A percentile compares a stretch with the other conserved stretches of the same genome.
These are phyloP conservation scores for Amaranthus palmeri DNA, from an alignment of 148 eudicot genomes.

Conservation along the genomic window DNA sequence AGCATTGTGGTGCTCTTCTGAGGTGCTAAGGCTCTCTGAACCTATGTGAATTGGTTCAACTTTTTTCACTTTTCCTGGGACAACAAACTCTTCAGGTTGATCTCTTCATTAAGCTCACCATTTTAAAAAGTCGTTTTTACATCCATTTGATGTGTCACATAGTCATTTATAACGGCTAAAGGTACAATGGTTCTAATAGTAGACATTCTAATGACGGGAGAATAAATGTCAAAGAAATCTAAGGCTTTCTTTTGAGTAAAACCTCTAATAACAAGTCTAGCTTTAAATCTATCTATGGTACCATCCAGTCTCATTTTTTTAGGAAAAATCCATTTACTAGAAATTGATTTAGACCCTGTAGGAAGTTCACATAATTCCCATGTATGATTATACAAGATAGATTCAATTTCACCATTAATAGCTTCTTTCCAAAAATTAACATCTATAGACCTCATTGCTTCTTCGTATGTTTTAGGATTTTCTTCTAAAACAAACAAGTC, in stretches of 20 bases:
- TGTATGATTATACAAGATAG: neutral
- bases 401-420: neutral
- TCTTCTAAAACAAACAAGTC: neutral
- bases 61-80: neutral
- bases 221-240: conserved; percentile 2
- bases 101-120: neutral
- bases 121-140: neutral
- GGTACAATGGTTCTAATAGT: neutral
- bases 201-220: neutral
- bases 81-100: neutral
- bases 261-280: neutral
- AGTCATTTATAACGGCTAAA: neutral
- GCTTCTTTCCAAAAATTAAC: neutral
- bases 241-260: no score
- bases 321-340: no score
- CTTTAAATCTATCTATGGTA: neutral
- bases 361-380: neutral
- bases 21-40: no score
- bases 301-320: neutral
- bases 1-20: no score
- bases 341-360: neutral
- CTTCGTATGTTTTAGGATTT: neutral
- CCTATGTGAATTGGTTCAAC: no score
- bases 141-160: neutral
- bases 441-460: neutral